Percentiles rank a stretch among this genome's conserved stretches.
Conservation (phyloP, 2,329 filamentous ascomycete genomes). For the Colletotrichum salicis region DNA sequence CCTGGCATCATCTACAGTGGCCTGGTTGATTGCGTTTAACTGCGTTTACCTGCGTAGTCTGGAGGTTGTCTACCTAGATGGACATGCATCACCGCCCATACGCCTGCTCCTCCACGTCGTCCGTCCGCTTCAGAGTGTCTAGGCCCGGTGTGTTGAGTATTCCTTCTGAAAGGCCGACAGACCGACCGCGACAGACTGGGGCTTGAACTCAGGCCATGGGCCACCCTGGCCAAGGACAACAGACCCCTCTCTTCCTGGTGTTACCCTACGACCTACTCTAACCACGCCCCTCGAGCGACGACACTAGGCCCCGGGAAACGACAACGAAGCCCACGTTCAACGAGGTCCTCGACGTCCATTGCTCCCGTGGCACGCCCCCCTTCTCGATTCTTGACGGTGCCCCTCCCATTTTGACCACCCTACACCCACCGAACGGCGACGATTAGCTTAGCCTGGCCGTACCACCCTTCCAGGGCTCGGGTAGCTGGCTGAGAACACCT, state of each 20-base stretch:
- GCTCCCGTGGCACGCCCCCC: conserved; percentile 25
- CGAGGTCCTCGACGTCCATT: conserved; percentile 12
- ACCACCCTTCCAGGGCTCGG: conserved; percentile 31
- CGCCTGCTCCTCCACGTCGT: conserved; percentile 5
- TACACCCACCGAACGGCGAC: conserved; percentile 36
- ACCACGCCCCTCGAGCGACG: conserved; percentile 38
- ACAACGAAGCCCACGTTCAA: conserved; percentile 24
- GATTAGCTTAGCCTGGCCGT: conserved; percentile 27
- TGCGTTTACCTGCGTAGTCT: neutral
- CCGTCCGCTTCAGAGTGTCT: conserved; percentile 10
- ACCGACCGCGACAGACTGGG: conserved; percentile 33
- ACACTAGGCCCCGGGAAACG: conserved; percentile 8
- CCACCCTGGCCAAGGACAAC: conserved; percentile 27
- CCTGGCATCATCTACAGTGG: neutral
- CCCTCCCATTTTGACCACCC: conserved; percentile 1
- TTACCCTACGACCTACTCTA: conserved; percentile 43
- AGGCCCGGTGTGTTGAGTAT: conserved; percentile 18
- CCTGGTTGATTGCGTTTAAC: neutral
- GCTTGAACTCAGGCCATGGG: conserved; percentile 33
- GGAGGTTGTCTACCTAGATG: conserved; percentile 8
- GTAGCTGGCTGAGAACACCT: conserved; percentile 22
- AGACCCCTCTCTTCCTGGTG: conserved; percentile 40
- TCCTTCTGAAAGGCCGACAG: conserved; percentile 30
- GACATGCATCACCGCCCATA: neutral
- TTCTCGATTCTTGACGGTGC: conserved; percentile 2